Percentiles rank a stretch among this genome's conserved stretches.
phyloP scores from a whole-genome alignment of 139 green algal genomes.

The Bryopsis sp. region DNA sequence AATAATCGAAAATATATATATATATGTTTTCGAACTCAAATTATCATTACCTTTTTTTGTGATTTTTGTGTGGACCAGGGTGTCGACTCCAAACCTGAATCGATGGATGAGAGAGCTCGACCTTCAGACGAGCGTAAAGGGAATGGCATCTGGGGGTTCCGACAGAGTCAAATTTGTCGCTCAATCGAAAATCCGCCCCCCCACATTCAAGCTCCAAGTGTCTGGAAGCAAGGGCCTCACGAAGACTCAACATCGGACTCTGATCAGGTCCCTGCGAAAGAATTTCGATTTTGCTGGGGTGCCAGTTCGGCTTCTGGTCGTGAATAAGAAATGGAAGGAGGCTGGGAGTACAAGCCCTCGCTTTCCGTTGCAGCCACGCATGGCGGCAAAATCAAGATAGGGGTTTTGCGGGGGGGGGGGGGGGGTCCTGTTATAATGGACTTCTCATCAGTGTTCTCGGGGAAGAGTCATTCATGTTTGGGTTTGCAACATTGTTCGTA shows the following conservation, averaged over 20 bases:
- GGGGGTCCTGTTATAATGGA: no score
- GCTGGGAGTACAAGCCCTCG: no score
- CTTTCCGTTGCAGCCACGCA: no score
- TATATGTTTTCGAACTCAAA: no score
- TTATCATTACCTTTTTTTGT: neutral
- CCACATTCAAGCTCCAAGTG: conserved; percentile 7
- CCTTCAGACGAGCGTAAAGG: neutral
- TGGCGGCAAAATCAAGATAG: no score
- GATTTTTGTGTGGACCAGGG: neutral
- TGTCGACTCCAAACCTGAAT: conserved; percentile 10
- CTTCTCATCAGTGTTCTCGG: no score
- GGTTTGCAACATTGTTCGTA: no score
- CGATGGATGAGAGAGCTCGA: neutral
- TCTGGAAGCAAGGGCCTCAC: neutral
- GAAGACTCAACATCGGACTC: neutral
- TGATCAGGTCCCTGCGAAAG: conserved; percentile 1
- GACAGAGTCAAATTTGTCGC: neutral
- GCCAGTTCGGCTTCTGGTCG: no score
- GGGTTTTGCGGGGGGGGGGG: no score
- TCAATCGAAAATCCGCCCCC: conserved; percentile 2
- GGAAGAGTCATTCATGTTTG: no score
- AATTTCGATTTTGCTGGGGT: conserved; percentile 14
- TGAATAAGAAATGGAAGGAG: no score
- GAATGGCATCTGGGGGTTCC: neutral
- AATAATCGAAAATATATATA: no score